Base-by-base conservation (phyloP, 176 grass and related monocot species). In the Poa annua region DNA sequence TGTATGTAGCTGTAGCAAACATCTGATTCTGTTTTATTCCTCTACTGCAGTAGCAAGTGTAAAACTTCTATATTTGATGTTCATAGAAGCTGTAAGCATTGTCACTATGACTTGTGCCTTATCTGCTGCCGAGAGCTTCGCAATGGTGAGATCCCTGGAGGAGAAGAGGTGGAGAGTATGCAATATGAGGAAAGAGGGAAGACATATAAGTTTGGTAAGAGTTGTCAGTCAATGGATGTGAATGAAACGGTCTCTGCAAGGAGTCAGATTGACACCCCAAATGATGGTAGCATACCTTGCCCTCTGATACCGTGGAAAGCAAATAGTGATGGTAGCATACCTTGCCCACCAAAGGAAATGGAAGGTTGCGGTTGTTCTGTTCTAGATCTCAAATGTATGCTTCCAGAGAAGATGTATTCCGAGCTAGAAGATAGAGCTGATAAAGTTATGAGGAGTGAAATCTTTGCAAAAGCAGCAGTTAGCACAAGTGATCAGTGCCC, bases 41-140 rank as follows among this genome's bases (percentile, higher is more conserved):
- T 72, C n/a, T 26, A 47, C 69, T 72, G 69, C 88, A 93, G 95
- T 75, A 70, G 89, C 77, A 86, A 59, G 6, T 94, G 95, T 73
- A 91, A 22, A 84, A 97, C 95, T 65, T 97, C 92, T 39, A 94
- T 98, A 55, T 82, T 86, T 78, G 90, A 98, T 85, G 84, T 89
- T 47, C 95, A 98, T 72, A 87, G 95, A 89, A 91, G 90, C 72
- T 98, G 95, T 67, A 84, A 78, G 7, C 17, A 41, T 51, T 98
- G 95, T 86, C 88, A 29, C 3, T 94, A 93, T 60, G 90, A 98
- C n/a, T 53, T 98, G 54, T 98, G 95, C 48, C 75, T 94, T 50
- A 86, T 17, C 10, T 94, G 90, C 75, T 94, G 84, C 76, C 64
- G 24, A 41, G 95, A 94, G 81, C 78, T 97, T 83, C 92, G 86